Evolutionary conservation across 495 filamentous ascomycete genomes (phyloP).

Genomic region (Podospora anserina): DNA sequence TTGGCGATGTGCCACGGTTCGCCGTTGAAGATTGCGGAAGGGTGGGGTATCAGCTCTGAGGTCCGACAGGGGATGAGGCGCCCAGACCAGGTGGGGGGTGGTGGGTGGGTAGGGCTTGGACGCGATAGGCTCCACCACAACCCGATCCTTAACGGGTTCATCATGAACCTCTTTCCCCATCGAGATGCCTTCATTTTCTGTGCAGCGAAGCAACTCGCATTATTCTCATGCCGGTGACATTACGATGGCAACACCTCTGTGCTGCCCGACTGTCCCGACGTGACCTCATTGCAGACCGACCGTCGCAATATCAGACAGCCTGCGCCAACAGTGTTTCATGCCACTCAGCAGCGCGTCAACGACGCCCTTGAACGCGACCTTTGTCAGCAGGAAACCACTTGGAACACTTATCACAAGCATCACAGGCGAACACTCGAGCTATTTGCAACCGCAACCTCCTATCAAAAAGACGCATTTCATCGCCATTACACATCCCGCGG

Average conservation of each 20-base stretch:
- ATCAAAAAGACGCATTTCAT: conserved; percentile 4
- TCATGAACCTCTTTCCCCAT: not conserved
- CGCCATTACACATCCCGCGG: conserved; percentile 11
- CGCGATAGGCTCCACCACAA: not conserved
- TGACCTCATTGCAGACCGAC: not conserved
- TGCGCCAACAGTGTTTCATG: conserved; percentile 5
- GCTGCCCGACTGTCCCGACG: not conserved
- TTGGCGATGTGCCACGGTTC: not conserved
- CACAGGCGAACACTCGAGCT: not conserved
- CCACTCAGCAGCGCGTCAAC: not conserved
- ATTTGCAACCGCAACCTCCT: not conserved
- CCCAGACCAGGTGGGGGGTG: not conserved
- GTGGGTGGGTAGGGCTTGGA: not conserved
- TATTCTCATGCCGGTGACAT: not conserved
- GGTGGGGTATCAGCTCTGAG: not conserved
- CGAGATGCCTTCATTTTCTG: not conserved
- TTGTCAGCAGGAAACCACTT: not conserved
- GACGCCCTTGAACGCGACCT: not conserved
- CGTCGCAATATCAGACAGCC: conserved; percentile 1
- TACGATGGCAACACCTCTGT: conserved; percentile 2
- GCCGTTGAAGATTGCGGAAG: not conserved
- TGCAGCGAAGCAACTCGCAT: not conserved
- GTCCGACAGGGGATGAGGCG: too few species aligned
- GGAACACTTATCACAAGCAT: not conserved
- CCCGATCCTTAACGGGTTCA: not conserved